Percentiles rank a stretch among this genome's conserved stretches.
Evolutionary conservation across 768 basidiomycete species (phyloP).

Genomic region (Amanita rimosa): DNA sequence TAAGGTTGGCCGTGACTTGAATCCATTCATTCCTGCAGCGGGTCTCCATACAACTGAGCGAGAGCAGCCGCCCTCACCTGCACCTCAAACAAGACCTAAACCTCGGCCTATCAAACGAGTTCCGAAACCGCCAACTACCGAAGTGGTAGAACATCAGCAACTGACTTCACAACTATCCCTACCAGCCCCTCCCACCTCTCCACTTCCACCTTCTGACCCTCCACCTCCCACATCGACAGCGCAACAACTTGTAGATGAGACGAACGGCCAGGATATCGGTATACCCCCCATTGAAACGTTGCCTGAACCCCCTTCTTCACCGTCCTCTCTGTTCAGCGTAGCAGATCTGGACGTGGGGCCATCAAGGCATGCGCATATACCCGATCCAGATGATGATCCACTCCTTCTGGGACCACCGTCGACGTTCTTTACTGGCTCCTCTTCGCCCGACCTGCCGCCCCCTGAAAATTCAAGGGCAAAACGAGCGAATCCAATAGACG

Average conservation of each 20-base stretch:
- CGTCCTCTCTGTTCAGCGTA: slow-evolving; percentile 20
- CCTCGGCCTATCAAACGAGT: slow-evolving; percentile 7
- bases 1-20: slow-evolving; percentile 7
- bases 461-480: not conserved
- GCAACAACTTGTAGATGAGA: not conserved
- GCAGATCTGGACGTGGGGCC: slow-evolving; percentile 6
- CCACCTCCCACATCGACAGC: slow-evolving; percentile 18
- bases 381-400: slow-evolving; percentile 7
- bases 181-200: slow-evolving; percentile 11
- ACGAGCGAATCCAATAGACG: slow-evolving; percentile 10
- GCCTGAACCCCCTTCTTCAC: slow-evolving; percentile 19
- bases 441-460: slow-evolving; percentile 18
- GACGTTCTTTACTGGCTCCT: slow-evolving; percentile 36
- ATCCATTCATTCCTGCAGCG: not conserved
- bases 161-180: slow-evolving; percentile 11
- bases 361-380: slow-evolving; percentile 11
- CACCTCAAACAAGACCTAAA: slow-evolving; percentile 2
- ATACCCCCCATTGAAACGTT: slow-evolving; percentile 26
- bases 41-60: not conserved
- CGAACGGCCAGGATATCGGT: slow-evolving; percentile 7
- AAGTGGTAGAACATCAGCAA: slow-evolving; percentile 5
- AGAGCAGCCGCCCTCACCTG: not conserved
- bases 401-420: slow-evolving; percentile 19
- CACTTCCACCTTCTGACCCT: slow-evolving; percentile 23
- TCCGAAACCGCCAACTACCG: slow-evolving; percentile 8